Percentiles rank a stretch among this genome's conserved stretches.
These are phyloP conservation scores for Hapsidospora chrysogenum DNA, from an alignment of 495 filamentous ascomycete species.

Conservation along the genomic window DNA sequence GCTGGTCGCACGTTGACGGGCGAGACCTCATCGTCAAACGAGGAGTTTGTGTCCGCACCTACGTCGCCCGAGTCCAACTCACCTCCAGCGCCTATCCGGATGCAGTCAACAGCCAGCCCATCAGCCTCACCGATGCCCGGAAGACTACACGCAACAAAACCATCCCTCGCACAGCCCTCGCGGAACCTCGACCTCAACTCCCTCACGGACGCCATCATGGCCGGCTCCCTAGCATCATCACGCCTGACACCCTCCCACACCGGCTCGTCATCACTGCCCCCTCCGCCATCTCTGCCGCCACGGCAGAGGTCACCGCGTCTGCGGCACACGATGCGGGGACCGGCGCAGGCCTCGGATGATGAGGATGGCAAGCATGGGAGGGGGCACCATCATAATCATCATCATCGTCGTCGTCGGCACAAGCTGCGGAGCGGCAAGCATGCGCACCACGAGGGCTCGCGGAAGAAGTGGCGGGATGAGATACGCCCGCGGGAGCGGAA, in stretches of 20 bases:
- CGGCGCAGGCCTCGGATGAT: constrained; percentile 40
- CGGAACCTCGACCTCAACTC: constrained; percentile 18
- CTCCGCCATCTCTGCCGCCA: constrained; percentile 7
- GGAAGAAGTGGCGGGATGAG: constrained; percentile 67
- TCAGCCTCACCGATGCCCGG: constrained; percentile 4
- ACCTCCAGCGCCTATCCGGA: background rate
- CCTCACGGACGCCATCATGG: constrained; percentile 62
- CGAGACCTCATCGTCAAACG: background rate
- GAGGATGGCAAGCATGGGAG: constrained; percentile 28
- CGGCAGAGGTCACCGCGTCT: constrained; percentile 24
- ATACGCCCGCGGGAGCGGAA: constrained; percentile 66
- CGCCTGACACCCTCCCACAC: constrained; percentile 12
- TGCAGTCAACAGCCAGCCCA: too few relatives aligned
- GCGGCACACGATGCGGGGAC: constrained; percentile 58
- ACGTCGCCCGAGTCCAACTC: background rate
- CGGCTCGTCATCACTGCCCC: constrained; percentile 17
- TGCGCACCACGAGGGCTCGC: constrained; percentile 76
- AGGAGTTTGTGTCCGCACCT: background rate
- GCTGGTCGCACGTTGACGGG: background rate
- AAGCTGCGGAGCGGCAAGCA: constrained; percentile 29
- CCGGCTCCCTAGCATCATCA: constrained; percentile 65
- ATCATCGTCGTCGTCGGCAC: too few relatives aligned
- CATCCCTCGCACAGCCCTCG: constrained; percentile 4
- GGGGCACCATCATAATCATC: too few relatives aligned
- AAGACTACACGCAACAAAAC: constrained; percentile 5